These are phyloP conservation scores for Pittosporum tobira DNA, from an alignment of 129 eudicot species.

Conservation along the genomic window DNA sequence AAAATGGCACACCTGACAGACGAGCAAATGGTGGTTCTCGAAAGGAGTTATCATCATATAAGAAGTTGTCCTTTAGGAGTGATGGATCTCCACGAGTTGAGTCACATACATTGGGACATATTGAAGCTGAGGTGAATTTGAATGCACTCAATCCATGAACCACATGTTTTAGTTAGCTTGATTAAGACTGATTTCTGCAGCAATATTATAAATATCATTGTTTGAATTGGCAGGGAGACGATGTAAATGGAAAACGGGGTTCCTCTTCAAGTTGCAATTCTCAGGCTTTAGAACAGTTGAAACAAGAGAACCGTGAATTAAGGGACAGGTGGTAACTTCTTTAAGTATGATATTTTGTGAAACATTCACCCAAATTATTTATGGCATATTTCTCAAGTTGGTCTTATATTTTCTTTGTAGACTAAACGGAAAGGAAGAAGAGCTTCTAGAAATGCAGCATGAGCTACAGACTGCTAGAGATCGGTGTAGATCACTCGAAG, in stretches of 20 bases:
- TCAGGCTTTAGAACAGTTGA: slow-evolving; percentile 25
- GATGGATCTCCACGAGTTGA: slow-evolving; percentile 13
- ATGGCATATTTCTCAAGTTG: not conserved
- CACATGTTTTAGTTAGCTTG: too few relatives aligned
- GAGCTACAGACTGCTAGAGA: slow-evolving; percentile 47
- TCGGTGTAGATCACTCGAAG: slow-evolving; percentile 49
- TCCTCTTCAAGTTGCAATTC: slow-evolving; percentile 20
- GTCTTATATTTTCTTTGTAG: slow-evolving; percentile 20
- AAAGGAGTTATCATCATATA: slow-evolving; percentile 12
- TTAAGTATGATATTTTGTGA: slow-evolving; percentile 8
- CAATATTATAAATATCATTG: slow-evolving; percentile 4
- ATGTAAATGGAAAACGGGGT: slow-evolving; percentile 14
- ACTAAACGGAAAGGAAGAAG: slow-evolving; percentile 45
- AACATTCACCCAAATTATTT: slow-evolving; percentile 4
- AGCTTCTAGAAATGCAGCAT: slow-evolving; percentile 28
- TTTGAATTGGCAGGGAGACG: slow-evolving; percentile 32
- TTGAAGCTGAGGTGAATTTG: slow-evolving; percentile 12
- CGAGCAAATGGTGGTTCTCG: slow-evolving; percentile 24
- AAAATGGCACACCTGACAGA: slow-evolving; percentile 18
- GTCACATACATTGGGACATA: slow-evolving; percentile 14
- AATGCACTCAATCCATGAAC: too few relatives aligned
- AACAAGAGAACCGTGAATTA: slow-evolving; percentile 52
- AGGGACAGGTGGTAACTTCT: slow-evolving; percentile 41
- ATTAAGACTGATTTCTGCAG: not conserved
- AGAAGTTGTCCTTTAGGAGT: slow-evolving; percentile 16